phyloP scores from a whole-genome alignment of 2,329 filamentous ascomycete species.

The Colletotrichum kahawae region DNA sequence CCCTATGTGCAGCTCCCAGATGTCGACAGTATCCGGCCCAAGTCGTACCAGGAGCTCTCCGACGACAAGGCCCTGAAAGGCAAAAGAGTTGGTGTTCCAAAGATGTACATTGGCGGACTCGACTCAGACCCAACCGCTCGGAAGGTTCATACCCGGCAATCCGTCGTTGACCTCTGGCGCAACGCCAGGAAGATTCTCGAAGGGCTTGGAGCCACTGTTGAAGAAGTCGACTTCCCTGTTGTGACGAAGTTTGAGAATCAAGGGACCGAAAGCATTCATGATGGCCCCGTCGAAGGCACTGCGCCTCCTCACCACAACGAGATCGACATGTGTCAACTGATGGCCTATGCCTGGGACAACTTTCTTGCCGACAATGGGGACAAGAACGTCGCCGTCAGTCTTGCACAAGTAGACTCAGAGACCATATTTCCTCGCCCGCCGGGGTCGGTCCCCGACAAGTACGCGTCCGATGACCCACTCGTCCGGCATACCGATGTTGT shows the following conservation, averaged over 20 bases:
- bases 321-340: background rate
- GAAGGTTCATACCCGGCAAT: slow-evolving; percentile 21
- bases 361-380: slow-evolving; percentile 28
- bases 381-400: background rate
- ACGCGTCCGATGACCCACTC: background rate
- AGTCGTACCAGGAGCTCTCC: slow-evolving; percentile 36
- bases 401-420: slow-evolving; percentile 23
- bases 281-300: accelerated
- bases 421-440: slow-evolving; percentile 7
- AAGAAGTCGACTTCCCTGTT: slow-evolving; percentile 29
- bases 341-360: background rate
- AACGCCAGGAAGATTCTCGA: slow-evolving; percentile 39
- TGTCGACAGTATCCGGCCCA: slow-evolving; percentile 32
- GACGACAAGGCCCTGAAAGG: slow-evolving; percentile 39
- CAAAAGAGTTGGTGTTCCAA: slow-evolving; percentile 53
- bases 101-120: slow-evolving; percentile 52
- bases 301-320: background rate
- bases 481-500: background rate
- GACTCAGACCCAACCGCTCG: slow-evolving; percentile 14
- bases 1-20: slow-evolving; percentile 44
- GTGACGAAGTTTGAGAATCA: background rate
- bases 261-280: background rate
- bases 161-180: slow-evolving; percentile 31
- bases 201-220: slow-evolving; percentile 43
- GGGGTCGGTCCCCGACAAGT: background rate